Percentiles rank a stretch among this genome's conserved stretches.
Evolutionary conservation across 768 basidiomycete species (phyloP).

Genomic region (Lentinula boryana): DNA sequence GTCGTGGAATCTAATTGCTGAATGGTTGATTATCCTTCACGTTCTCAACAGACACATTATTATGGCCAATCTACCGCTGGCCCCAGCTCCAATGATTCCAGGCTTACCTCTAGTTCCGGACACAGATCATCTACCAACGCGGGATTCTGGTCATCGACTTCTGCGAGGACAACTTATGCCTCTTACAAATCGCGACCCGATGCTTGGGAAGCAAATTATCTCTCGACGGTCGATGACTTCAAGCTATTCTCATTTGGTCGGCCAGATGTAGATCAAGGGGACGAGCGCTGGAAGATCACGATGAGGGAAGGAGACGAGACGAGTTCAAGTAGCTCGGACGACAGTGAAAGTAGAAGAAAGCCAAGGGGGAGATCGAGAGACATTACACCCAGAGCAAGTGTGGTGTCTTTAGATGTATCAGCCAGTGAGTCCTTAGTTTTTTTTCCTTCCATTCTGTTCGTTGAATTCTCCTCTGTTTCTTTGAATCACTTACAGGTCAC

Average conservation of each 20-base stretch:
- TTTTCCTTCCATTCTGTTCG: not conserved
- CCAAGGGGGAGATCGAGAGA: not conserved
- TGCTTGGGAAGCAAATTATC: not conserved
- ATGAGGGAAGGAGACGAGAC: conserved; percentile 1
- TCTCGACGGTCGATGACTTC: not conserved
- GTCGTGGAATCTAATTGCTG: not conserved
- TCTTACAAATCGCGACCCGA: not conserved
- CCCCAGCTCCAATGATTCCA: not conserved
- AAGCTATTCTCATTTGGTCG: not conserved
- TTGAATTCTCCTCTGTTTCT: not conserved
- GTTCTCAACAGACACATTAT: not conserved
- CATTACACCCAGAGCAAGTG: not conserved
- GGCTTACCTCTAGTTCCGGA: not conserved
- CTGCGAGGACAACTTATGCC: not conserved
- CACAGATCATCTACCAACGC: not conserved
- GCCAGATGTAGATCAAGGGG: not conserved
- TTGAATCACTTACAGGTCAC: not conserved
- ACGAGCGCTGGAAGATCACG: not conserved
- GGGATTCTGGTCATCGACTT: not conserved
- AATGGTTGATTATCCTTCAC: not conserved
- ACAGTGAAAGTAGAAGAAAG: not conserved
- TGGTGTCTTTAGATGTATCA: not conserved
- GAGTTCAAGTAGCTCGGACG: conserved; percentile 2
- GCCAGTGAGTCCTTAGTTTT: not conserved
- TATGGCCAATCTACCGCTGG: not conserved